phyloP scores from a whole-genome alignment of 768 basidiomycete genomes.

The Lyophyllum semitale region DNA sequence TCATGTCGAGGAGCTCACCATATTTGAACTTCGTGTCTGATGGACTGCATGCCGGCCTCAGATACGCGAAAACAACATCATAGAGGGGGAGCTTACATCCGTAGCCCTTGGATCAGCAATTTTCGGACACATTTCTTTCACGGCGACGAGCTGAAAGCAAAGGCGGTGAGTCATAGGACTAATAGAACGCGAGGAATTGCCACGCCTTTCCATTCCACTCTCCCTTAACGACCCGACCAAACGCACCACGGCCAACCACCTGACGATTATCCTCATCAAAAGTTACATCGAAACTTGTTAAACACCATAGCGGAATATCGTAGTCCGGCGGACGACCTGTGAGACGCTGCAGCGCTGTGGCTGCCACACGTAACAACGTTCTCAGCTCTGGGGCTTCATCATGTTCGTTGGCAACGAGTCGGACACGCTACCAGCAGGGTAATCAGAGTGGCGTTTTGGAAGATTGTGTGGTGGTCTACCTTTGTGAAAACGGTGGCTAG shows the following conservation, averaged over 20 bases:
- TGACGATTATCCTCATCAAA: conserved; percentile 17
- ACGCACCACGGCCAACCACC: conserved; percentile 26
- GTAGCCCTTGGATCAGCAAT: conserved; percentile 4
- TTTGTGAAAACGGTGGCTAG: conserved; percentile 17
- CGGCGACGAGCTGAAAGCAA: conserved; percentile 23
- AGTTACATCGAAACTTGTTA: conserved; percentile 27
- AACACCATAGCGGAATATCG: conserved; percentile 22
- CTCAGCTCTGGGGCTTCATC: conserved; percentile 7
- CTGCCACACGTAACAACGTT: conserved; percentile 15
- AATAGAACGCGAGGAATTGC: background rate
- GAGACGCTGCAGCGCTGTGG: conserved; percentile 10
- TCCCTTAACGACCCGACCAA: conserved; percentile 28
- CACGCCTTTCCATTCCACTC: conserved; percentile 25
- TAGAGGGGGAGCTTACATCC: conserved; percentile 2
- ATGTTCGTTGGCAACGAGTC: background rate
- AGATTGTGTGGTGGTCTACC: background rate
- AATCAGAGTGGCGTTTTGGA: background rate
- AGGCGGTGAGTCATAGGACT: background rate
- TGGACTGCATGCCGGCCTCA: conserved; percentile 29
- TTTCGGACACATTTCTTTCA: conserved; percentile 28
- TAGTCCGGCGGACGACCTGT: conserved; percentile 13
- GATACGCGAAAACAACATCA: background rate
- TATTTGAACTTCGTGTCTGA: conserved; percentile 42
- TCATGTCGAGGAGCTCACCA: conserved; percentile 27
- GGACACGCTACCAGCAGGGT: conserved; percentile 7